Conservation (phyloP, 345 rosid genomes). For the Pelargonium nanum region DNA sequence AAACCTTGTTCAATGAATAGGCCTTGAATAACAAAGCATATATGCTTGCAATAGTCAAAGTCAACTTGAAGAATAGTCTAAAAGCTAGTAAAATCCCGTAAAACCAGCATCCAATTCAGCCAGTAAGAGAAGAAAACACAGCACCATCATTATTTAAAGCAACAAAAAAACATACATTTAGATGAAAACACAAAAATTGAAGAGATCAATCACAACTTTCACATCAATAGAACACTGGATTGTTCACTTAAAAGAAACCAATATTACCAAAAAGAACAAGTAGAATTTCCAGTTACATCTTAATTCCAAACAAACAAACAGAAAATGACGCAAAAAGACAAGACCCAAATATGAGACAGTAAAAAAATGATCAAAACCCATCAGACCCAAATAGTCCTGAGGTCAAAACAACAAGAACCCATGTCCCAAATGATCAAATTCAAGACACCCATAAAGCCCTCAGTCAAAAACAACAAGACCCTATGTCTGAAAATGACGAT, state of each 20-base stretch:
- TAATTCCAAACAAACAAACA: too few relatives aligned
- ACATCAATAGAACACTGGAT: background rate
- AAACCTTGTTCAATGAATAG: too few relatives aligned
- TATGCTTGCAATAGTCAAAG: too few relatives aligned
- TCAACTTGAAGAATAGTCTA: too few relatives aligned
- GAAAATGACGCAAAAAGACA: too few relatives aligned
- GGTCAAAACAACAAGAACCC: slow-evolving; percentile 1
- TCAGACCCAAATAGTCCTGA: background rate
- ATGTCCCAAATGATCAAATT: background rate
- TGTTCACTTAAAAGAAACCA: background rate
- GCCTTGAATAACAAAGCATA: too few relatives aligned
- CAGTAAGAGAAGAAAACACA: background rate
- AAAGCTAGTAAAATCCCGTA: background rate
- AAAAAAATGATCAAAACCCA: background rate
- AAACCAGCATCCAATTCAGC: background rate
- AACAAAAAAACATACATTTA: too few relatives aligned
- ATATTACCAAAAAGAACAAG: background rate
- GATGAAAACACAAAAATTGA: too few relatives aligned
- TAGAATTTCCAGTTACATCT: background rate
- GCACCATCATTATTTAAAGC: background rate
- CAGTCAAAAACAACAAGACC: too few relatives aligned
- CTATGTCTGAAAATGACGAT: too few relatives aligned
- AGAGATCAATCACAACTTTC: background rate
- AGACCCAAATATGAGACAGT: background rate
- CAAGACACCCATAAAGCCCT: too few relatives aligned